Percentiles rank a stretch among this genome's conserved stretches.
Evolutionary conservation across 805 yeast genomes (phyloP).

Genomic region (Naumovozyma baii): DNA sequence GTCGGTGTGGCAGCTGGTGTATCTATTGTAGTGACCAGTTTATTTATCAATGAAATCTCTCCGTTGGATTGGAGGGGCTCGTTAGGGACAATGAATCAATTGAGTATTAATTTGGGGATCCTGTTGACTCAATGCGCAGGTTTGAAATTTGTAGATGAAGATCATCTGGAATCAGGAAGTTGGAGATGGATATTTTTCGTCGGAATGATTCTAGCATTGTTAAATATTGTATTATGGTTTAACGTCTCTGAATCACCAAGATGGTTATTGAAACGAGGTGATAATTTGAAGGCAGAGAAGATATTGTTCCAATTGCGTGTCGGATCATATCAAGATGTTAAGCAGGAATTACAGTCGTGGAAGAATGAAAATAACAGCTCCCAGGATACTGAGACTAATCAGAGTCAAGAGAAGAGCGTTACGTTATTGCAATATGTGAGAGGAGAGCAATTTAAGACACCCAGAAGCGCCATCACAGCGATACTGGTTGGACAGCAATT

Average conservation of each 20-base stretch:
- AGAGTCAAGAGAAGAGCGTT: slow-evolving; percentile 2
- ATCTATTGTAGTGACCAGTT: slow-evolving; percentile 75
- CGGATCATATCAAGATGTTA: slow-evolving; percentile 13
- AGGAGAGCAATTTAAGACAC: slow-evolving; percentile 42
- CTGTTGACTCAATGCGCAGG: slow-evolving; percentile 71
- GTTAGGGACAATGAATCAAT: slow-evolving; percentile 85
- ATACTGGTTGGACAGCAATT: slow-evolving; percentile 81
- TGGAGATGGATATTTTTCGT: slow-evolving; percentile 70
- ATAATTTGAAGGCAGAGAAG: slow-evolving; percentile 31
- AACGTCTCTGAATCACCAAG: slow-evolving; percentile 69
- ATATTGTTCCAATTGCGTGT: slow-evolving; percentile 32
- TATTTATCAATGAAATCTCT: slow-evolving; percentile 70
- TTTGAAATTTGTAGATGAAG: slow-evolving; percentile 41
- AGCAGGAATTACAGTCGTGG: slow-evolving; percentile 18
- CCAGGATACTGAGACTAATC: not conserved
- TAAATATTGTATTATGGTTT: slow-evolving; percentile 37
- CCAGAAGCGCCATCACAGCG: slow-evolving; percentile 58
- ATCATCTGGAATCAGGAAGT: slow-evolving; percentile 35
- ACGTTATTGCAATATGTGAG: slow-evolving; percentile 39
- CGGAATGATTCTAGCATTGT: slow-evolving; percentile 46
- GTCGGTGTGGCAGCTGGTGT: slow-evolving; percentile 85
- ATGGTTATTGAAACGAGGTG: slow-evolving; percentile 45
- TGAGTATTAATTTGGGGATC: slow-evolving; percentile 78
- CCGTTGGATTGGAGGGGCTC: slow-evolving; percentile 63
- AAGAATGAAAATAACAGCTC: slow-evolving; percentile 1